These are phyloP conservation scores for Hypoxylon sp. DNA, from an alignment of 2,329 filamentous ascomycete species.

Conservation along the genomic window DNA sequence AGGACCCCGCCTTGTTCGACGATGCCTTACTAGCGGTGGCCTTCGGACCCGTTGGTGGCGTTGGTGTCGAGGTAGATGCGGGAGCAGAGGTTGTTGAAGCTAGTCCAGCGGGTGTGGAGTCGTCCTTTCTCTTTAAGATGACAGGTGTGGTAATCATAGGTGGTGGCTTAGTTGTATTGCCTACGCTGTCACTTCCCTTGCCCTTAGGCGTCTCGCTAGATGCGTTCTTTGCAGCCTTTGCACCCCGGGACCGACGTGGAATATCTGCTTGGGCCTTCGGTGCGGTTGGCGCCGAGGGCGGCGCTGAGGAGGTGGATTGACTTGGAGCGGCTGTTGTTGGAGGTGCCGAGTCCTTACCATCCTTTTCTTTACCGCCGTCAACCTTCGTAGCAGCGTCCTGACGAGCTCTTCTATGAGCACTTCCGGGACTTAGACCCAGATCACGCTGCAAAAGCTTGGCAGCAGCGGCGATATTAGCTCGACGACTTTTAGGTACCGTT, in stretches of 20 bases:
- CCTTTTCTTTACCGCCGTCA: conserved; percentile 47
- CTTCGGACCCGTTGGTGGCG: conserved; percentile 51
- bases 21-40: conserved; percentile 42
- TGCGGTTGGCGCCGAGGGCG: conserved; percentile 46
- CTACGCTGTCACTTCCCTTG: conserved; percentile 40
- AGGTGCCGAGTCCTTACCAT: conserved; percentile 39
- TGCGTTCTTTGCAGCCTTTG: conserved; percentile 52
- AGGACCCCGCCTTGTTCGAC: conserved; percentile 40
- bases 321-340: conserved; percentile 39
- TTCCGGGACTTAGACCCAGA: conserved; percentile 72
- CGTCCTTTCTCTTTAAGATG: conserved; percentile 49
- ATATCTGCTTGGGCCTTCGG: conserved; percentile 52
- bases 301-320: conserved; percentile 38
- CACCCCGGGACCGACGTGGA: conserved; percentile 49
- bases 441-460: conserved; percentile 75
- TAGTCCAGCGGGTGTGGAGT: conserved; percentile 30
- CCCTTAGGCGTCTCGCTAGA: conserved; percentile 47
- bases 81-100: conserved; percentile 44
- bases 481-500: conserved; percentile 64
- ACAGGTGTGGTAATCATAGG: conserved; percentile 47
- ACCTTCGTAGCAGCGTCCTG: conserved; percentile 65
- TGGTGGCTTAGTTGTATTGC: conserved; percentile 44
- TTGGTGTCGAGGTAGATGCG: conserved; percentile 47
- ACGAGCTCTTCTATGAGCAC: conserved; percentile 70
- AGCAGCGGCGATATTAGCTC: conserved; percentile 71